phyloP scores from a whole-genome alignment of 768 basidiomycete genomes.

The Mycena venus region DNA sequence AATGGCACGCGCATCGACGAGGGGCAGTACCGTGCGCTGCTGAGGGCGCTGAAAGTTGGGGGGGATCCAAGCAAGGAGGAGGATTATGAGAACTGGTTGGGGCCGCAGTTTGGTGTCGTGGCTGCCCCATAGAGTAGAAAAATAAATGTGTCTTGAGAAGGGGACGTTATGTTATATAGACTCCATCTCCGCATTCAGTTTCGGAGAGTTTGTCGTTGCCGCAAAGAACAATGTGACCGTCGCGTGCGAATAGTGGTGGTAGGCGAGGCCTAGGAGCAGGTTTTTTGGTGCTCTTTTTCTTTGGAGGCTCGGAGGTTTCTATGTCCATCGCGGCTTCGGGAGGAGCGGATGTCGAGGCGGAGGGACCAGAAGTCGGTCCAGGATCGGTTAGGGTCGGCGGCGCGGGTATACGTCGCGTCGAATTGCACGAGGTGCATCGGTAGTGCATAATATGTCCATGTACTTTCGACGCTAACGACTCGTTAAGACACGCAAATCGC shows the following conservation, averaged over 20 bases:
- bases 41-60: slow-evolving; percentile 29
- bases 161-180: slow-evolving; percentile 42
- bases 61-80: slow-evolving; percentile 32
- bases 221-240: slow-evolving; percentile 75
- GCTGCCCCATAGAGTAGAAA: slow-evolving; percentile 6
- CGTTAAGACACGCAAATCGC: background rate
- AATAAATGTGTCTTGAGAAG: background rate
- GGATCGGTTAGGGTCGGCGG: slow-evolving; percentile 54
- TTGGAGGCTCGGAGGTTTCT: background rate
- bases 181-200: slow-evolving; percentile 37
- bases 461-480: slow-evolving; percentile 45
- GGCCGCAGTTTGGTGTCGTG: slow-evolving; percentile 39
- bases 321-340: slow-evolving; percentile 4
- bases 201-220: slow-evolving; percentile 66
- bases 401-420: slow-evolving; percentile 75
- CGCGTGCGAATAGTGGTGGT: slow-evolving; percentile 73
- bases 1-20: slow-evolving; percentile 35
- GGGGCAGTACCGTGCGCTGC: slow-evolving; percentile 31
- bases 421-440: slow-evolving; percentile 71
- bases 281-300: slow-evolving; percentile 8
- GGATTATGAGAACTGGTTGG: slow-evolving; percentile 36
- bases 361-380: background rate
- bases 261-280: slow-evolving; percentile 49
- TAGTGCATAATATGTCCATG: slow-evolving; percentile 72
- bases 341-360: background rate